A percentile compares a stretch with the other conserved stretches of the same genome.
Evolutionary conservation across 2,329 filamentous ascomycete species (phyloP).

Genomic region (Tricladium varicosporioides): DNA sequence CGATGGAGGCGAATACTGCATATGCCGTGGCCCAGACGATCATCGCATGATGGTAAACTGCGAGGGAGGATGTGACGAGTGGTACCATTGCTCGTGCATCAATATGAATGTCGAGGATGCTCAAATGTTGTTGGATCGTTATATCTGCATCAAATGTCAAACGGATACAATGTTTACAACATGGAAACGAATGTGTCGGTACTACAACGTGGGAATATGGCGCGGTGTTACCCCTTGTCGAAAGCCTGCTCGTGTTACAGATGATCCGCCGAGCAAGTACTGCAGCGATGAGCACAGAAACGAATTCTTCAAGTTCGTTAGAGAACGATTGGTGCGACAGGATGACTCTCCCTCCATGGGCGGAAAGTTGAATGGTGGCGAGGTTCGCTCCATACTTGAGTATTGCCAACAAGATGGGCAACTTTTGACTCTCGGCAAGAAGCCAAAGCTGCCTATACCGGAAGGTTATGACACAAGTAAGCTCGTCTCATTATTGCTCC

Average conservation of each 20-base stretch:
- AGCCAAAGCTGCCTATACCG: conserved; percentile 27
- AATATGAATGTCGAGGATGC: conserved; percentile 29
- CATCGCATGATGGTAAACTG: conserved; percentile 35
- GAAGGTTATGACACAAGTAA: conserved; percentile 29
- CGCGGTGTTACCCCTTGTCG: conserved; percentile 18
- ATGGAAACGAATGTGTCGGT: conserved; percentile 34
- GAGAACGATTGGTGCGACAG: conserved; percentile 15
- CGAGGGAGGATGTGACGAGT: conserved; percentile 34
- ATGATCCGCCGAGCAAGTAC: conserved; percentile 32
- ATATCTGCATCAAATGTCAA: conserved; percentile 32
- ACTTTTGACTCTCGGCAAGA: conserved; percentile 28
- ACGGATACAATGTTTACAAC: conserved; percentile 27
- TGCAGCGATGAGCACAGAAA: conserved; percentile 30
- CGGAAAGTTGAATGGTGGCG: conserved; percentile 26
- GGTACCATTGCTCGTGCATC: conserved; percentile 35
- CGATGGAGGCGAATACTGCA: conserved; percentile 34
- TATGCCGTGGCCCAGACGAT: conserved; percentile 34
- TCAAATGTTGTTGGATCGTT: conserved; percentile 32
- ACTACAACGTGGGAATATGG: conserved; percentile 22
- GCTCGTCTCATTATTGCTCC: conserved; percentile 5
- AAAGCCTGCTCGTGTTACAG: conserved; percentile 29
- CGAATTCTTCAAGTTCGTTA: conserved; percentile 24
- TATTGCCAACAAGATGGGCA: conserved; percentile 18
- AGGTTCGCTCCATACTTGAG: conserved; percentile 24
- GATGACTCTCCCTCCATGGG: conserved; percentile 29